Base-by-base conservation (phyloP, 495 filamentous ascomycete species). In the Pseudotulostoma volvatum region DNA sequence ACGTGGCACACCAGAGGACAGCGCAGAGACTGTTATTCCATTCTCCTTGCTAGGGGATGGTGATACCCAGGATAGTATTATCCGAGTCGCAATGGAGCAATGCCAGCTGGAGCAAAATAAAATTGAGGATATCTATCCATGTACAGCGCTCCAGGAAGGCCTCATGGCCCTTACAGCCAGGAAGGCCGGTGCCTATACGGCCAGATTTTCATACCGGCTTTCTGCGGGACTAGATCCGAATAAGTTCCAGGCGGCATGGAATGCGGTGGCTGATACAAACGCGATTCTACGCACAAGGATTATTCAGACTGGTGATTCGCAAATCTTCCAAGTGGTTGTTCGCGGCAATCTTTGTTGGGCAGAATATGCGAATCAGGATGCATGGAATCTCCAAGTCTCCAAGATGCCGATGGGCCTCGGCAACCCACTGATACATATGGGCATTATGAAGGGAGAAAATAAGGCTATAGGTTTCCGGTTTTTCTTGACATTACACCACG, bases 121-220 rank as follows among this genome's bases (percentile, higher is more conserved):
- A 3, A 58, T 80, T n/a, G 63, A 71, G 31, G 75, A 78, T 44
- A 52, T 75, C 0, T 77, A 72, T 41, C 71, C 73, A 7, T 73
- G 71, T 48, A 76, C 71, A 0, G 64, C 74, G 2, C 41, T 78
- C 4, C 75, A 79, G 48, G 72, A 71, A 45, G 74, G 67, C 0
- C 49, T 78, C 9, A 61, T 77, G 51, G 64, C 64, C 0, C 45
- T 72, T 4, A 66, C 71, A 0, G 44, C 44, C 21, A 54, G 55
- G 28, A 36, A 45, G 0, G 33, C 45, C 5, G 54, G 53, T 9
- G 33, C 49, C 0, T 68, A 67, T 23, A 46, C 61, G 0, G 45
- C 50, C 7, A 53, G 49, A 32, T 40, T 42, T 9, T 40, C 55
- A 0, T 60, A 47, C 39, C 13, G 37, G 2, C 33, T 71, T 7